Base-by-base conservation (phyloP, 2,329 filamentous ascomycete genomes). In the Diaporthe nobilis region DNA sequence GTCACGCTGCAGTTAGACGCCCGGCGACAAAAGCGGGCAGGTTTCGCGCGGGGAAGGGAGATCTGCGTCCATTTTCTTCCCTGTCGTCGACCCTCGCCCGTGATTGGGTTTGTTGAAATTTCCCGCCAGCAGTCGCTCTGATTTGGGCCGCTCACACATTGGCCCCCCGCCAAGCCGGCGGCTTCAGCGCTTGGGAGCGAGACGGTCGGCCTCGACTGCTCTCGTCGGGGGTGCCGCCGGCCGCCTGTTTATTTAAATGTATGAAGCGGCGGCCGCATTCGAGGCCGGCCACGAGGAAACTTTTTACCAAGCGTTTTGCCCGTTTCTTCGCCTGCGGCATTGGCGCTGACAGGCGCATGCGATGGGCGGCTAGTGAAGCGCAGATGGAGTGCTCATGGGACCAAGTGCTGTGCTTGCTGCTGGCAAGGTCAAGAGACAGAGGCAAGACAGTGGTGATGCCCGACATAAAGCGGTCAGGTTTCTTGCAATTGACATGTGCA, bases 1-100 rank as follows among this genome's bases (percentile, higher is more conserved):
- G 78, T 82, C 81, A 82, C 81, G 75, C 78, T 81, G 80, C 81
- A 82, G 76, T 31, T 82, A 81, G 76, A 82, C 81, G 81, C 81
- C 80, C 71, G 76, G 63, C 77, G 74, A 61, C 49, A 53, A 65
- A 42, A 73, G 25, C 34, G 71, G 58, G 17, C 58, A 42, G 55
- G n/a, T 53, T 65, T 73, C 44, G 58, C 58, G 71, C 71, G 71
- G 71, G 71, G 71, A 55, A 73, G 17, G 1, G n/a, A 44, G 49
- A 51, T 65, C 42, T 42, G 68, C 68, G 53, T 44, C 44, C 42
- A 5, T 34, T 51, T 61, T 57, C 3, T 17, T 34, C 51, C 22
- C 28, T 44, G n/a, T 10, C 17, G 28, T 65, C 28, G 25, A 22
- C 42, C 61, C 42, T 42, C 51, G 51, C n/a, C 55, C 42, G 57